Percentiles rank a stretch among this genome's conserved stretches.
These are phyloP conservation scores for Saccharomyces mikatae DNA, from an alignment of 805 yeast species.

Conservation along the genomic window DNA sequence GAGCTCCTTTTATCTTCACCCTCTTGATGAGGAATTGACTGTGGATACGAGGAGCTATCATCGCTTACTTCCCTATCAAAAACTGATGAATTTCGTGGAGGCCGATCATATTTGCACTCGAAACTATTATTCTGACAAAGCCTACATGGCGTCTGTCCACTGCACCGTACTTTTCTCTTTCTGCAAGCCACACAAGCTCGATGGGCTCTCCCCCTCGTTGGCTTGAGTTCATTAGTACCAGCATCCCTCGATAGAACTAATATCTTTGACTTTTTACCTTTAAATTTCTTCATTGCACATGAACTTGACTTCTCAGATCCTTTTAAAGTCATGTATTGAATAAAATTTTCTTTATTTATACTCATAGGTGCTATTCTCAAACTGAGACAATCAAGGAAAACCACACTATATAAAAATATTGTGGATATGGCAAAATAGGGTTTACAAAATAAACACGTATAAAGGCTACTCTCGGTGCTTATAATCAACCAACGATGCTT, in stretches of 20 bases:
- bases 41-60: not conserved
- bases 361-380: not conserved
- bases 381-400: not conserved
- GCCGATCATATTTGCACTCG: not conserved
- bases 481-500: not conserved
- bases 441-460: not conserved
- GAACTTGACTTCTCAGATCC: not conserved
- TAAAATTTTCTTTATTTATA: not conserved
- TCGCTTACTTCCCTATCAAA: not conserved
- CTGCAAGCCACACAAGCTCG: constrained; percentile 74
- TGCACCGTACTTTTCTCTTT: constrained; percentile 70
- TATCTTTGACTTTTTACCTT: constrained; percentile 13
- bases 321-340: not conserved
- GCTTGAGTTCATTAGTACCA: constrained; percentile 19
- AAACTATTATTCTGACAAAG: constrained; percentile 34
- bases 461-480: not conserved
- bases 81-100: not conserved
- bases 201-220: constrained; percentile 56
- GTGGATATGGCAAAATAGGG: not conserved
- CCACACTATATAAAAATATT: not conserved
- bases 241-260: constrained; percentile 20
- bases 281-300: not conserved
- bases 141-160: constrained; percentile 69
- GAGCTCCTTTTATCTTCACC: not conserved
- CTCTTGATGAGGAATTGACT: not conserved